Evolutionary conservation across 23 red algal species (phyloP), one percentile per base, ranked within the genome.

Genomic region (Cyanidiococcus yangmingshanensis): DNA sequence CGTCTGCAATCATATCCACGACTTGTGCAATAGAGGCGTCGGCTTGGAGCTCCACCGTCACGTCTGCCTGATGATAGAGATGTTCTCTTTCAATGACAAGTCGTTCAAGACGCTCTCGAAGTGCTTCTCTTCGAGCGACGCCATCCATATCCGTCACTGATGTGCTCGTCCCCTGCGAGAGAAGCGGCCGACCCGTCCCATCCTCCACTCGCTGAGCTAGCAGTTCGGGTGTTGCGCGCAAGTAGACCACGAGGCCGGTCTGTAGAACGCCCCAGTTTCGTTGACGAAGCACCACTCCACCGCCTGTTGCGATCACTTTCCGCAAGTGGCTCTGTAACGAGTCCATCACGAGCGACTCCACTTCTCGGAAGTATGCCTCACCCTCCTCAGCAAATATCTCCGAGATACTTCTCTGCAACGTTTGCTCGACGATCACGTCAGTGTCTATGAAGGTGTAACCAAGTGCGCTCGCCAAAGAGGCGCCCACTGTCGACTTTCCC

Each of bases 31-130:
- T 57, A 15, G 82, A 41, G 76, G 58, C 41, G 2, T 39, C 74
- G 38, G 33, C 30, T 29, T 75, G 57, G 29, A 86, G 54, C 0
- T 39, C 76, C 38, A 95, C 86, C 1, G 58, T 79, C 40, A 95
- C 78, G 67, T 95, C 91, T 24, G 91, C 91, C 41, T 87, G 82
- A n/a, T 58, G 45, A 58, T 95, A 95, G 78, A 86, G 36, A n/a
- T 77, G 37, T 24, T 79, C 59, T 29, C 91, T 51, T 68, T 87
- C 77, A 36, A 68, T 58, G 26, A 89, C 38, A 29, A 81, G 17
- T 32, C 67, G 45, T 29, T 58, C 16, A 18, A 81, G 54, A 31
- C 45, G 37, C 54, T 3, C 50, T 2, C 68, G 39, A 26, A 39
- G 78, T 35, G 63, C 63, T 71, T 71, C n/a, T 17, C 3, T 35